A percentile compares a stretch with the other conserved stretches of the same genome.
Conservation (phyloP, 1,284 basidiomycete species). For the Volvariella surrecta region DNA sequence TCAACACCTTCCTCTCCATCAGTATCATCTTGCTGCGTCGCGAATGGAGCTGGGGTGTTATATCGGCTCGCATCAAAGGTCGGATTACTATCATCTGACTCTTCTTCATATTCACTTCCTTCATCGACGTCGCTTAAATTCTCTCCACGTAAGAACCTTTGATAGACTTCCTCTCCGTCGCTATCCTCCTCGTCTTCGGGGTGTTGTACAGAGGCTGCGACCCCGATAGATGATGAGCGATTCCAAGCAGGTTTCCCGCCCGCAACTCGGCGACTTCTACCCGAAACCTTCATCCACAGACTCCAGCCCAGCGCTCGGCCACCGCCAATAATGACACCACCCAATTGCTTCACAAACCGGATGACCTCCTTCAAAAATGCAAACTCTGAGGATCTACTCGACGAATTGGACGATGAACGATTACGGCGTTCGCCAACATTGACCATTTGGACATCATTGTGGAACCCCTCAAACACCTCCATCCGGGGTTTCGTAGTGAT, state of each 20-base stretch:
- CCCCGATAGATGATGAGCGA: not conserved
- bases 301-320: not conserved
- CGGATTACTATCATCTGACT: too few relatives aligned
- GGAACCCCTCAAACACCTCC: slow-evolving; percentile 26
- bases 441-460: slow-evolving; percentile 41
- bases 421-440: slow-evolving; percentile 19
- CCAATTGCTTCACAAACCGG: slow-evolving; percentile 12
- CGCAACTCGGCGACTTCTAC: too few relatives aligned
- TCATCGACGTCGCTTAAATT: slow-evolving; percentile 53
- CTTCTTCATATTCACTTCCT: too few relatives aligned
- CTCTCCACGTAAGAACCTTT: slow-evolving; percentile 55
- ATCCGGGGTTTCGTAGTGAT: not conserved
- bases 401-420: slow-evolving; percentile 20
- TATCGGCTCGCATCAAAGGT: too few relatives aligned
- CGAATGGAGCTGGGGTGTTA: too few relatives aligned
- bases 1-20: slow-evolving; percentile 38
- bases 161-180: slow-evolving; percentile 33
- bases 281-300: not conserved
- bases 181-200: slow-evolving; percentile 14
- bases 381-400: slow-evolving; percentile 14
- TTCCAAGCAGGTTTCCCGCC: too few relatives aligned
- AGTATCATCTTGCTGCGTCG: slow-evolving; percentile 4
- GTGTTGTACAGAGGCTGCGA: slow-evolving; percentile 5
- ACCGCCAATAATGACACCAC: slow-evolving; percentile 3
- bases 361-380: slow-evolving; percentile 14